Conservation (phyloP, 1,284 basidiomycete species). For the Puccinia triticina region DNA sequence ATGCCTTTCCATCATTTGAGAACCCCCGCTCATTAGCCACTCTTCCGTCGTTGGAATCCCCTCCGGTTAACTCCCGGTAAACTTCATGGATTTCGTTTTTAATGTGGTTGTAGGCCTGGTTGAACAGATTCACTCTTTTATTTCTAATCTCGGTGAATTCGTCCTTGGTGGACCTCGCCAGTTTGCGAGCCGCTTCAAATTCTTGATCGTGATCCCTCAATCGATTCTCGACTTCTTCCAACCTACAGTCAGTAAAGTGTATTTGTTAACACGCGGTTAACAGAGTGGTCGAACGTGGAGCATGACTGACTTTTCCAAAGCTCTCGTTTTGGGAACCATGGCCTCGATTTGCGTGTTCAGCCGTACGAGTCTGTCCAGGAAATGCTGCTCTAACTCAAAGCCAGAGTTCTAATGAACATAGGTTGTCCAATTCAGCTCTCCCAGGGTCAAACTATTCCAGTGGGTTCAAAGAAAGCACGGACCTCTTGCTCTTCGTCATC, state of each 20-base stretch:
- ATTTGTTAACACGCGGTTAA: not conserved
- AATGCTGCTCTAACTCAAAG: slow-evolving; percentile 70
- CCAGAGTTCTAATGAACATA: slow-evolving; percentile 66
- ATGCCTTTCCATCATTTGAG: slow-evolving; percentile 65
- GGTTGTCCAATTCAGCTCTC: not conserved
- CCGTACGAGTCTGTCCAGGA: slow-evolving; percentile 76
- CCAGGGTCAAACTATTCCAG: not conserved
- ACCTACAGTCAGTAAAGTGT: slow-evolving; percentile 62
- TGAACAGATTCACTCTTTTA: slow-evolving; percentile 83
- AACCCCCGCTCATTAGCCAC: slow-evolving; percentile 61
- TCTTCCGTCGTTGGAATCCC: slow-evolving; percentile 87
- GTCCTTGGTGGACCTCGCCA: slow-evolving; percentile 84
- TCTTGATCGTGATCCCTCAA: slow-evolving; percentile 66
- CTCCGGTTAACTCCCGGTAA: slow-evolving; percentile 97
- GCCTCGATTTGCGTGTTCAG: slow-evolving; percentile 82
- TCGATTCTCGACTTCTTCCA: slow-evolving; percentile 84
- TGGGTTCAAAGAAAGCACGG: slow-evolving; percentile 52
- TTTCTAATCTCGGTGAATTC: slow-evolving; percentile 86
- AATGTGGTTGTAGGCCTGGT: slow-evolving; percentile 94
- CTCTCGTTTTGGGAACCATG: slow-evolving; percentile 96
- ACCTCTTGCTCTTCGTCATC: slow-evolving; percentile 82
- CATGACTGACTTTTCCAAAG: slow-evolving; percentile 73
- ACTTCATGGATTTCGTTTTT: slow-evolving; percentile 89
- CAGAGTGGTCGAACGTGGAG: not conserved
- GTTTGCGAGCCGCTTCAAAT: slow-evolving; percentile 68